These are phyloP conservation scores for Aeschynomene evenia DNA, from an alignment of 306 rosid genomes.

Conservation along the genomic window DNA sequence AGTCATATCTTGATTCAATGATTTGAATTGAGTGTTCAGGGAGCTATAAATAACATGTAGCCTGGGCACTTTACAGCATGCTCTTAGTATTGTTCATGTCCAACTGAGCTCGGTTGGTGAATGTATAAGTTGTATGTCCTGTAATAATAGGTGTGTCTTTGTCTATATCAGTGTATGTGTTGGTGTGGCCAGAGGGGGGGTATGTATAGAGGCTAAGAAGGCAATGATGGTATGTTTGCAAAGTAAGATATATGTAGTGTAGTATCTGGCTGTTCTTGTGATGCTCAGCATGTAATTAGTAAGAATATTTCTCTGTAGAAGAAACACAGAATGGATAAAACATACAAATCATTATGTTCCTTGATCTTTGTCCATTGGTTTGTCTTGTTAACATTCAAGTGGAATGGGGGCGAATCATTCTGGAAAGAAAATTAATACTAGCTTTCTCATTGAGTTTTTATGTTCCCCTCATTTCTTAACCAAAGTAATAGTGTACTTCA, in stretches of 20 bases:
- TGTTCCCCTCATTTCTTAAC: not conserved
- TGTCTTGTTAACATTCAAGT: not conserved
- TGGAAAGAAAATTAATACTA: not conserved
- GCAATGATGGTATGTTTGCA: conserved; percentile 1
- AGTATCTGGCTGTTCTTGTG: conserved; percentile 20
- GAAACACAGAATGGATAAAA: conserved; percentile 8
- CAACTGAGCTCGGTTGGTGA: conserved; percentile 34
- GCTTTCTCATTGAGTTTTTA: too few species aligned
- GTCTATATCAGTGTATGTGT: conserved; percentile 21
- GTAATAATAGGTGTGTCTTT: conserved; percentile 20
- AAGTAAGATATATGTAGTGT: not conserved
- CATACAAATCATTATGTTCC: conserved; percentile 8
- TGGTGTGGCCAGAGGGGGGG: conserved; percentile 24
- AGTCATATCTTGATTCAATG: conserved; percentile 52
- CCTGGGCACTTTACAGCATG: conserved; percentile 18
- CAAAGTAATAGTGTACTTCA: not conserved
- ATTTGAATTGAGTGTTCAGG: conserved; percentile 15
- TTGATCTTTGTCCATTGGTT: not conserved
- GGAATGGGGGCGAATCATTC: not conserved
- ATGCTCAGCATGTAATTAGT: conserved; percentile 25
- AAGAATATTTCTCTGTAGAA: conserved; percentile 1
- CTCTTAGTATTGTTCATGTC: conserved; percentile 2
- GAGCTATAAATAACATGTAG: conserved; percentile 37
- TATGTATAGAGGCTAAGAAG: conserved; percentile 48
- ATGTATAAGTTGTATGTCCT: conserved; percentile 46